Evolutionary conservation across 768 basidiomycete species (phyloP).

Genomic region (Leucosporidium creatinivorum): DNA sequence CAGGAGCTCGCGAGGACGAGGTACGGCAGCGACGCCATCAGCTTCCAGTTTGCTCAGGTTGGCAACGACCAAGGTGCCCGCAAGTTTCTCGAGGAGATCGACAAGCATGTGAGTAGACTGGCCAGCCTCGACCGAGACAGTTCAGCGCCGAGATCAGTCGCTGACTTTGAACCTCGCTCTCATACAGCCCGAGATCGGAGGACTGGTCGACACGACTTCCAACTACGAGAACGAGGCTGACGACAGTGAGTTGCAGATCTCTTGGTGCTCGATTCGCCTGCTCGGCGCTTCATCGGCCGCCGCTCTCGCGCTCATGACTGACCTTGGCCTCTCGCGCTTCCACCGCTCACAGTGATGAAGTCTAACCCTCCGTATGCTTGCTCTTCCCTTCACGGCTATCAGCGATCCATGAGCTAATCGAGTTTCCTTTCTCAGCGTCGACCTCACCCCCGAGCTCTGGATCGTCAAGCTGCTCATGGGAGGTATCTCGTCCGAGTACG

Average conservation of each 20-base stretch:
- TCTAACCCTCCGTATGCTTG: slow-evolving; percentile 3
- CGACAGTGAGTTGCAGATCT: background rate
- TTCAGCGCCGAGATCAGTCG: too few species aligned
- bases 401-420: too few species aligned
- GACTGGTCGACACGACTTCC: slow-evolving; percentile 40
- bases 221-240: slow-evolving; percentile 26
- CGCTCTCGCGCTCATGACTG: too few species aligned
- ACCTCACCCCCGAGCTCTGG: slow-evolving; percentile 42
- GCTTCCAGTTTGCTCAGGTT: slow-evolving; percentile 35
- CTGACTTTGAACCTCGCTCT: too few species aligned
- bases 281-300: background rate
- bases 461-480: slow-evolving; percentile 39
- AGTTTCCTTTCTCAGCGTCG: slow-evolving; percentile 8
- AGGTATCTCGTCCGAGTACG: background rate
- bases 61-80: slow-evolving; percentile 38
- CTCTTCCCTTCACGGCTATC: too few species aligned
- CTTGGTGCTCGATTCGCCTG: background rate
- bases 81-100: slow-evolving; percentile 42
- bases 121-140: too few species aligned
- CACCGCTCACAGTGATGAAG: background rate
- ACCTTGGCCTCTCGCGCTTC: background rate
- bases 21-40: slow-evolving; percentile 41
- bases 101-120: slow-evolving; percentile 39
- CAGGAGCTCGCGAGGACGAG: slow-evolving; percentile 11
- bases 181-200: slow-evolving; percentile 38